Conservation (phyloP, 345 rosid species). For the Salix udensis region DNA sequence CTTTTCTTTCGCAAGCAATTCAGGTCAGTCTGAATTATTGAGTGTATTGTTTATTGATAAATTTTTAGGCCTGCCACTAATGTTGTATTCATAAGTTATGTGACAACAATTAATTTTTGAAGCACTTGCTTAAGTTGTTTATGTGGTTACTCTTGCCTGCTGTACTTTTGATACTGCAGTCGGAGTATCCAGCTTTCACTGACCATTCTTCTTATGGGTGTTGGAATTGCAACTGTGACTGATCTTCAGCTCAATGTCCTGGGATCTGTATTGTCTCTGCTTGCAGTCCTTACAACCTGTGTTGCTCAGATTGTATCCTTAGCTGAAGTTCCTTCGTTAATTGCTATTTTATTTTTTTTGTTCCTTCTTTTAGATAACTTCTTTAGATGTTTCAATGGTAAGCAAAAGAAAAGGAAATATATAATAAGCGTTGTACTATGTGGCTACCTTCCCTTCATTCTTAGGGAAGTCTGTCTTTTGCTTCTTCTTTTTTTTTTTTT, state of each 20-base stretch:
- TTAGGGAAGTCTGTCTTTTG: neutral
- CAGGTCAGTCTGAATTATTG: conserved; percentile 52
- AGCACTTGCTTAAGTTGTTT: neutral
- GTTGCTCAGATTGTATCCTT: conserved; percentile 99
- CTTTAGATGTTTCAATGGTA: conserved; percentile 5
- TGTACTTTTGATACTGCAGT: conserved; percentile 49
- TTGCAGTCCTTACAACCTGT: conserved; percentile 93
- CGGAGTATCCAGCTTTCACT: conserved; percentile 78
- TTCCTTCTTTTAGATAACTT: neutral
- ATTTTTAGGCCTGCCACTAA: neutral
- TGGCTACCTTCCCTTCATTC: neutral
- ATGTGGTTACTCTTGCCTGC: conserved; percentile 9
- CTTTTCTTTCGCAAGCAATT: conserved; percentile 91
- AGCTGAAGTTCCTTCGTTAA: conserved; percentile 15
- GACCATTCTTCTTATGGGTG: conserved; percentile 86
- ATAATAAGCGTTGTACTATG: neutral
- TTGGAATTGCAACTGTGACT: conserved; percentile 98
- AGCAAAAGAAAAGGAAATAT: neutral
- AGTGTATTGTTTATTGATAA: neutral
- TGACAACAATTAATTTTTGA: neutral
- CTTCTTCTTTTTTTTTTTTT: conserved; percentile 10
- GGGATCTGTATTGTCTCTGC: conserved; percentile 87
- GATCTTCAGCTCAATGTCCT: conserved; percentile 96
- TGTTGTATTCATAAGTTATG: neutral
- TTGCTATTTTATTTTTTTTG: conserved; percentile 12